These are phyloP conservation scores for Penicillium ochrochloron DNA, from an alignment of 495 filamentous ascomycete genomes.

Conservation along the genomic window DNA sequence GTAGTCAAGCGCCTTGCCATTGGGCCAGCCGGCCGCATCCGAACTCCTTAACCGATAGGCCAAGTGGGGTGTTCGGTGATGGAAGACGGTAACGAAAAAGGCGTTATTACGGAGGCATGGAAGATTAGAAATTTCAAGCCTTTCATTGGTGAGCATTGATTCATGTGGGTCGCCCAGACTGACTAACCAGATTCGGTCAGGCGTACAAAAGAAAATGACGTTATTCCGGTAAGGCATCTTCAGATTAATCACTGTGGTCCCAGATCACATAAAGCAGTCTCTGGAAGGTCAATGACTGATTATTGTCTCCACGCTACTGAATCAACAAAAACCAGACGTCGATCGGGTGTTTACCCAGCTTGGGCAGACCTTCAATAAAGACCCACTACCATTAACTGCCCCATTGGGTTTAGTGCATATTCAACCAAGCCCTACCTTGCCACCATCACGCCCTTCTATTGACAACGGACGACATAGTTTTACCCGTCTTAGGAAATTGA, in stretches of 20 bases:
- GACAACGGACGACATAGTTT: not conserved
- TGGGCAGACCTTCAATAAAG: not conserved
- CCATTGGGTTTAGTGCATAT: not conserved
- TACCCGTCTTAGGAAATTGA: not conserved
- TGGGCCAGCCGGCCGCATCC: constrained; percentile 57
- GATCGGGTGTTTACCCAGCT: no score
- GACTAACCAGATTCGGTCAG: no score
- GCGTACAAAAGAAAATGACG: no score
- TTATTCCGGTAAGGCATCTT: no score
- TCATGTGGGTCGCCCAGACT: no score
- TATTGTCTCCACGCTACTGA: not conserved
- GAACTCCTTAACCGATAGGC: not conserved
- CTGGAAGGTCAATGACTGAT: not conserved
- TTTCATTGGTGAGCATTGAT: not conserved
- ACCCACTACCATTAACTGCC: not conserved
- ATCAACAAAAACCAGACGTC: not conserved
- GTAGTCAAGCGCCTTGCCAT: constrained; percentile 78
- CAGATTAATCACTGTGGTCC: no score
- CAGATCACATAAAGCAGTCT: no score
- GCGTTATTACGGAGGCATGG: not conserved
- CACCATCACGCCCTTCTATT: not conserved
- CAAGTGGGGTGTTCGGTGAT: not conserved
- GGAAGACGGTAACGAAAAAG: not conserved
- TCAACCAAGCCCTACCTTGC: not conserved
- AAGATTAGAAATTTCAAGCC: not conserved